Evolutionary conservation across 352 stramenopile genomes (phyloP).

Genomic region (Phytopythium boreale): DNA sequence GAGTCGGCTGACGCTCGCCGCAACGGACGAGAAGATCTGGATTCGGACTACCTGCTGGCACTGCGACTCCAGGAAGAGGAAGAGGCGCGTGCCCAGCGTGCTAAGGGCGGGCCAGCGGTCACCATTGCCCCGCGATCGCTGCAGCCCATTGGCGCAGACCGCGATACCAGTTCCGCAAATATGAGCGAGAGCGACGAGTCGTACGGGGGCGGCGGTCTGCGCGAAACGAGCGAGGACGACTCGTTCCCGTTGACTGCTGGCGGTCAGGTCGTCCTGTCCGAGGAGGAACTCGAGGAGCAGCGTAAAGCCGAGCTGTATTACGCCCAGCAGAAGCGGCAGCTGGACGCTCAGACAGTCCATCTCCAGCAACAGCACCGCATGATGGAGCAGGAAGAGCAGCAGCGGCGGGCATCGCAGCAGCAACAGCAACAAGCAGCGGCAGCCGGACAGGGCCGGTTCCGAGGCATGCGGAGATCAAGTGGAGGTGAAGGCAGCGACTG

Average conservation of each 20-base stretch:
- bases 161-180: slow-evolving; percentile 1
- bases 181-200: slow-evolving; percentile 12
- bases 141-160: slow-evolving; percentile 16
- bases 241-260: slow-evolving; percentile 39
- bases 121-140: slow-evolving; percentile 15
- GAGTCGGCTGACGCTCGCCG: background rate
- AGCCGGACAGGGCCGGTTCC: background rate
- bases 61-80: slow-evolving; percentile 80
- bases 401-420: slow-evolving; percentile 21
- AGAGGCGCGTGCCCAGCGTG: slow-evolving; percentile 33
- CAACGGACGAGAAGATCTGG: slow-evolving; percentile 14
- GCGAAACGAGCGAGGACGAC: slow-evolving; percentile 31
- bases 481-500: slow-evolving; percentile 33
- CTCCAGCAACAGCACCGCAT: slow-evolving; percentile 33
- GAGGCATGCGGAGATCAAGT: slow-evolving; percentile 6
- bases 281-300: slow-evolving; percentile 69
- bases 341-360: slow-evolving; percentile 36
- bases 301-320: slow-evolving; percentile 68
- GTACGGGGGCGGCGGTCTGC: background rate
- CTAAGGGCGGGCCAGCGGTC: slow-evolving; percentile 9
- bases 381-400: slow-evolving; percentile 22
- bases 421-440: slow-evolving; percentile 12
- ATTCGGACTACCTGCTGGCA: slow-evolving; percentile 72
- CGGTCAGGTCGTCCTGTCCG: slow-evolving; percentile 54
- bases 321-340: slow-evolving; percentile 58